Evolutionary conservation across 257 asterid genomes (phyloP).

Genomic region (Catharanthus roseus): DNA sequence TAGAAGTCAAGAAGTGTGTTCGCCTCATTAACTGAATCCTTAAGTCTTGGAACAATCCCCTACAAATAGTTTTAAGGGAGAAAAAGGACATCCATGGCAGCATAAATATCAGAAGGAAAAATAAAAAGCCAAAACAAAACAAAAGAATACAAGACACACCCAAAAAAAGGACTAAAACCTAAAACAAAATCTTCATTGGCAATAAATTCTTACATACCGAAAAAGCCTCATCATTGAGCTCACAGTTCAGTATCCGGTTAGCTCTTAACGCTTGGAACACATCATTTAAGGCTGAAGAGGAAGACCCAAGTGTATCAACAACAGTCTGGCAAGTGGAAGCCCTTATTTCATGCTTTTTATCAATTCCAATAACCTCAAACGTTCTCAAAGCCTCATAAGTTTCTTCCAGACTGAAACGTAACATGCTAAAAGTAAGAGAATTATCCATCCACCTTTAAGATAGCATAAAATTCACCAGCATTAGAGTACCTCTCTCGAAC

Average conservation of each 20-base stretch:
- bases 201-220: slow-evolving; percentile 38
- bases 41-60: slow-evolving; percentile 63
- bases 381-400: slow-evolving; percentile 77
- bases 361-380: slow-evolving; percentile 77
- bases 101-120: slow-evolving; percentile 6
- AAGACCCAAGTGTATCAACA: slow-evolving; percentile 44
- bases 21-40: slow-evolving; percentile 49
- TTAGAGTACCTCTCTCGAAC: background rate
- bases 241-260: slow-evolving; percentile 65
- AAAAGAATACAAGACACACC: no score
- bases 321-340: slow-evolving; percentile 57
- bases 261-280: slow-evolving; percentile 62
- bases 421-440: background rate
- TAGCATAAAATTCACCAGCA: background rate
- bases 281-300: slow-evolving; percentile 59
- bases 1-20: slow-evolving; percentile 68
- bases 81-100: background rate
- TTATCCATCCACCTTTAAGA: background rate
- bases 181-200: slow-evolving; percentile 2
- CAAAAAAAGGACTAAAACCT: background rate
- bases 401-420: slow-evolving; percentile 63
- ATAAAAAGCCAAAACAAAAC: background rate
- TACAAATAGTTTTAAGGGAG: slow-evolving; percentile 20
- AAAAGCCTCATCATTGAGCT: slow-evolving; percentile 44
- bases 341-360: slow-evolving; percentile 40